phyloP scores from a whole-genome alignment of 1,284 basidiomycete genomes.

The Fomitopsis pinicola region DNA sequence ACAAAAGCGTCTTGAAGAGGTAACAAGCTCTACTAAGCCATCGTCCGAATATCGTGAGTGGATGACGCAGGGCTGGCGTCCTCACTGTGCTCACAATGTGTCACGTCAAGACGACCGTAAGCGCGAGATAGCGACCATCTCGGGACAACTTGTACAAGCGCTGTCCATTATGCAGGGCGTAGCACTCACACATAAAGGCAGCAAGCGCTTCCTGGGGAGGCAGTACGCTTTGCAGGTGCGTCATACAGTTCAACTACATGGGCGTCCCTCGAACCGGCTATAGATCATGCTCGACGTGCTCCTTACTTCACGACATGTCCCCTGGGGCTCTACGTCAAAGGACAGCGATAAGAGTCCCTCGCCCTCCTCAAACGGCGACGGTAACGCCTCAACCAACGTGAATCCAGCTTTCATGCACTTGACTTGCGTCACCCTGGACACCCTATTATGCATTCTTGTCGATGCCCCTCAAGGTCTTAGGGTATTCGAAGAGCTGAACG shows the following conservation, averaged over 20 bases:
- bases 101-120: constrained; percentile 35
- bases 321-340: constrained; percentile 16
- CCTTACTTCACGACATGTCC: constrained; percentile 61
- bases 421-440: constrained; percentile 71
- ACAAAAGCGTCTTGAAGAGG: constrained; percentile 19
- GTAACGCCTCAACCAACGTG: constrained; percentile 15
- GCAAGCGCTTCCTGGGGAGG: constrained; percentile 69
- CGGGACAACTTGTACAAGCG: constrained; percentile 49
- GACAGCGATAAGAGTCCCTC: constrained; percentile 12
- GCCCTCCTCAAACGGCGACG: constrained; percentile 10
- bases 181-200: constrained; percentile 62
- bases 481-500: constrained; percentile 70
- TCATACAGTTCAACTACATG: constrained; percentile 2
- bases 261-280: constrained; percentile 21
- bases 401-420: constrained; percentile 25
- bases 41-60: constrained; percentile 22
- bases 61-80: background rate
- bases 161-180: constrained; percentile 78
- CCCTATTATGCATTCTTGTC: constrained; percentile 79
- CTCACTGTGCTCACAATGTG: background rate
- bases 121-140: constrained; percentile 38
- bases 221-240: constrained; percentile 69
- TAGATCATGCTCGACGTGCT: constrained; percentile 67
- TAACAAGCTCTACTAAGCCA: constrained; percentile 17
- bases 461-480: constrained; percentile 73